Evolutionary conservation across 202 grass and related monocot genomes (phyloP).

Genomic region (Tripidium arundinaceum): DNA sequence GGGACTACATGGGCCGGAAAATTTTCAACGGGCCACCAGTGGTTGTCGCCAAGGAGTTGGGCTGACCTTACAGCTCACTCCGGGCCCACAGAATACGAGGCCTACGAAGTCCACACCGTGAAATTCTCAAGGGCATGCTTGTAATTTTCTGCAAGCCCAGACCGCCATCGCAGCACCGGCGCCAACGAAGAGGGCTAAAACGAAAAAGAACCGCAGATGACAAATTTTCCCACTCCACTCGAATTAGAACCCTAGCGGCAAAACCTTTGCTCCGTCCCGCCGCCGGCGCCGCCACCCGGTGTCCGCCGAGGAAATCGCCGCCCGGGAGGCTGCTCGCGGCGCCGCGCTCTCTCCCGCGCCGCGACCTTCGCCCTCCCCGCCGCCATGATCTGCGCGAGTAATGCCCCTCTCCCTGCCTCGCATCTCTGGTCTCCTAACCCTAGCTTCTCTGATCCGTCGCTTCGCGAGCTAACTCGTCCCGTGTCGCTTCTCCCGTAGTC

Average conservation of each 20-base stretch:
- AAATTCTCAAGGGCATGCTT: too few relatives aligned
- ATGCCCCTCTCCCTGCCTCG: neutral
- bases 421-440: slow-evolving; percentile 20
- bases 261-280: slow-evolving; percentile 23
- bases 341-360: neutral
- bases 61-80: too few relatives aligned
- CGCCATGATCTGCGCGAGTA: slow-evolving; percentile 94
- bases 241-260: slow-evolving; percentile 67
- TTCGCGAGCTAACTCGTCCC: slow-evolving; percentile 26
- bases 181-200: too few relatives aligned
- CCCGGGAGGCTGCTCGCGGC: neutral
- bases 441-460: slow-evolving; percentile 30
- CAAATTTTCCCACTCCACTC: slow-evolving; percentile 20
- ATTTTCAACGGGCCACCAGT: too few relatives aligned
- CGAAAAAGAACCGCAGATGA: neutral
- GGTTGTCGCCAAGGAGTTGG: too few relatives aligned
- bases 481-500: slow-evolving; percentile 38
- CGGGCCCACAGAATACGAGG: too few relatives aligned
- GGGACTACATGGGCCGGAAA: too few relatives aligned
- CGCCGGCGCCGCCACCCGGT: slow-evolving; percentile 12
- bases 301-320: neutral
- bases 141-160: too few relatives aligned
- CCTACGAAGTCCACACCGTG: too few relatives aligned
- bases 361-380: neutral
- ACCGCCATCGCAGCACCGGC: too few relatives aligned